A percentile compares a stretch with the other conserved stretches of the same genome.
Conservation (phyloP, 2,329 filamentous ascomycete genomes). For the Phialophora verrucosa region DNA sequence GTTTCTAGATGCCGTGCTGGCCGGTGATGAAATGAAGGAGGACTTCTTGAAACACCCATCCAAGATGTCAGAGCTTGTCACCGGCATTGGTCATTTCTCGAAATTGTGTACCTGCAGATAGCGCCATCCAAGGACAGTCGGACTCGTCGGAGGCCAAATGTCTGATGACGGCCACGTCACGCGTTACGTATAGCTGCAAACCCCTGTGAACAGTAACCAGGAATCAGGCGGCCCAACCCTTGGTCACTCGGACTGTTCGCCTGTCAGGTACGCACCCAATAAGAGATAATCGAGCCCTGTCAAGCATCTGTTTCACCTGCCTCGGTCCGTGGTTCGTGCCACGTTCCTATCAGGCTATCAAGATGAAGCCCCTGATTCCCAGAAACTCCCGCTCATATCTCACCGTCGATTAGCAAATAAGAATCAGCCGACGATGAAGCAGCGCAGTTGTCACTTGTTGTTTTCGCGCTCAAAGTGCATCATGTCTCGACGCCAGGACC, state of each 20-base stretch:
- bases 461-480: neutral
- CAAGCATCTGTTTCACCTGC: conserved; percentile 16
- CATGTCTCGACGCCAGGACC: conserved; percentile 12
- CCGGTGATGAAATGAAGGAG: neutral
- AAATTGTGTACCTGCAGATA: conserved; percentile 6
- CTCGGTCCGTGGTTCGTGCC: conserved; percentile 32
- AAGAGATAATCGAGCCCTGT: conserved; percentile 5
- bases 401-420: conserved; percentile 15
- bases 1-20: neutral
- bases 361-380: neutral
- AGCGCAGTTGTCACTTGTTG: conserved; percentile 24
- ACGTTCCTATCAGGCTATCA: conserved; percentile 16
- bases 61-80: neutral
- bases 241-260: conserved; percentile 16
- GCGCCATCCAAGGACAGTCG: neutral
- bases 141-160: neutral
- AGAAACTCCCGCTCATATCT: conserved; percentile 10
- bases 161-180: conserved; percentile 29
- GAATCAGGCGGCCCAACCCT: conserved; percentile 27
- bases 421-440: conserved; percentile 26
- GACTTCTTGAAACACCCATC: neutral
- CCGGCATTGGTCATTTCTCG: conserved; percentile 8
- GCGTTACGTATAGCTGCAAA: conserved; percentile 12
- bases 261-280: conserved; percentile 30
- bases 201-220: neutral